A percentile compares a stretch with the other conserved stretches of the same genome.
phyloP scores from a whole-genome alignment of 768 basidiomycete species.

The Stropharia rugosoannulata region DNA sequence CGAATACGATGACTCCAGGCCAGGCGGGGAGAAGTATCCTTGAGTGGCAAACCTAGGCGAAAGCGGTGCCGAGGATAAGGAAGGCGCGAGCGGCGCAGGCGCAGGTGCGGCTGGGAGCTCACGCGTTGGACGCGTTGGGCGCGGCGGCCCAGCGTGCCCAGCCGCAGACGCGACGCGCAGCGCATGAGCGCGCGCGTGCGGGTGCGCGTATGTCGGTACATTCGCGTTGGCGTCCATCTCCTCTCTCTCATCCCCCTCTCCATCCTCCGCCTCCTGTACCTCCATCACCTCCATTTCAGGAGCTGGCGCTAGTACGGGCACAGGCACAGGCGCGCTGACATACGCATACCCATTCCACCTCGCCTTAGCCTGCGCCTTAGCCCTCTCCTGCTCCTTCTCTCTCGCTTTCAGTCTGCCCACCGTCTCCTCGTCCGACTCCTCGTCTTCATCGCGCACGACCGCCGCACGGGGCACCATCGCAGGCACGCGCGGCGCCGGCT shows the following conservation, averaged over 20 bases:
- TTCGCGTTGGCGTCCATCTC: neutral
- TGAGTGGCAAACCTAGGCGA: too few relatives aligned
- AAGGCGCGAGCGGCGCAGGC: neutral
- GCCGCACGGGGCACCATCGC: neutral
- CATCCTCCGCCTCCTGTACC: neutral
- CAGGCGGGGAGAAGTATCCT: too few relatives aligned
- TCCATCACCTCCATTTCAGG: neutral
- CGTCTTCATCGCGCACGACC: neutral
- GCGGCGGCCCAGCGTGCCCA: neutral
- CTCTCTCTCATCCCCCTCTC: neutral
- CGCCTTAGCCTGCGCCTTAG: too few relatives aligned
- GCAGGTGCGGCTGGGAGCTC: neutral
- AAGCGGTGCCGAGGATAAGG: neutral
- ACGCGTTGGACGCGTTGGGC: neutral
- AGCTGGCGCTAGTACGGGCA: too few relatives aligned
- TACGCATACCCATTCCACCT: too few relatives aligned
- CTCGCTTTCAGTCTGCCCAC: neutral
- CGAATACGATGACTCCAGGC: too few relatives aligned
- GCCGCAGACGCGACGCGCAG: neutral
- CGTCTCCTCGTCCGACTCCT: neutral
- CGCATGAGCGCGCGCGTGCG: neutral
- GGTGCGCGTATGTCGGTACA: neutral
- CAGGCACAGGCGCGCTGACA: too few relatives aligned
- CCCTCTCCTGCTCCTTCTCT: too few relatives aligned
- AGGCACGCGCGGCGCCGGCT: neutral